Evolutionary conservation across 805 yeast species (phyloP).

Genomic region (Spathaspora gorwiae): DNA sequence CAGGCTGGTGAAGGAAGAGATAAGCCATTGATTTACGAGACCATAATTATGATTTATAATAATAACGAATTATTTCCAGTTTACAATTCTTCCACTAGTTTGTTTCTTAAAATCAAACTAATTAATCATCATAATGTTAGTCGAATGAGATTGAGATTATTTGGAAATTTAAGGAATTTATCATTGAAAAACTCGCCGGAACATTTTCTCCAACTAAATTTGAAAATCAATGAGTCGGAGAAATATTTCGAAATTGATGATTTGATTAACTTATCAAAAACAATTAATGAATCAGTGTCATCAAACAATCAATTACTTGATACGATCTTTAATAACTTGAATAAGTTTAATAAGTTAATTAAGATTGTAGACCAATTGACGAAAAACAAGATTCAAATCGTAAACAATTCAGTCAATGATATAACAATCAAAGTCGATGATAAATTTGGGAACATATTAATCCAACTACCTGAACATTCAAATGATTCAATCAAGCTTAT

Average conservation of each 20-base stretch:
- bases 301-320: conserved; percentile 16
- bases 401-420: conserved; percentile 22
- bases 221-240: conserved; percentile 16
- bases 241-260: conserved; percentile 27
- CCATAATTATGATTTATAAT: conserved; percentile 21
- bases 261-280: conserved; percentile 16
- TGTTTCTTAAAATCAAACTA: conserved; percentile 28
- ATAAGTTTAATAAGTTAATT: conserved; percentile 28
- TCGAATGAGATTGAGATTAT: conserved; percentile 21
- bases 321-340: conserved; percentile 24
- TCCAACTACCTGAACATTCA: conserved; percentile 16
- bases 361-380: conserved; percentile 30
- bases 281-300: conserved; percentile 8
- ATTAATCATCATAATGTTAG: conserved; percentile 15
- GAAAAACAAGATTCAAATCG: conserved; percentile 21
- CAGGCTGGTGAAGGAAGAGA: not conserved
- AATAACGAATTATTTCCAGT: conserved; percentile 28
- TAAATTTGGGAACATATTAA: conserved; percentile 11
- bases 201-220: conserved; percentile 16
- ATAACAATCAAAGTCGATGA: conserved; percentile 28
- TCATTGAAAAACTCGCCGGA: conserved; percentile 15
- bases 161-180: conserved; percentile 23
- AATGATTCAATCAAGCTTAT: conserved; percentile 2
- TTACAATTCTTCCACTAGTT: conserved; percentile 26
- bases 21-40: conserved; percentile 16